These are phyloP conservation scores for Talaromyces sp. DNA, from an alignment of 2,329 filamentous ascomycete species.

Conservation along the genomic window DNA sequence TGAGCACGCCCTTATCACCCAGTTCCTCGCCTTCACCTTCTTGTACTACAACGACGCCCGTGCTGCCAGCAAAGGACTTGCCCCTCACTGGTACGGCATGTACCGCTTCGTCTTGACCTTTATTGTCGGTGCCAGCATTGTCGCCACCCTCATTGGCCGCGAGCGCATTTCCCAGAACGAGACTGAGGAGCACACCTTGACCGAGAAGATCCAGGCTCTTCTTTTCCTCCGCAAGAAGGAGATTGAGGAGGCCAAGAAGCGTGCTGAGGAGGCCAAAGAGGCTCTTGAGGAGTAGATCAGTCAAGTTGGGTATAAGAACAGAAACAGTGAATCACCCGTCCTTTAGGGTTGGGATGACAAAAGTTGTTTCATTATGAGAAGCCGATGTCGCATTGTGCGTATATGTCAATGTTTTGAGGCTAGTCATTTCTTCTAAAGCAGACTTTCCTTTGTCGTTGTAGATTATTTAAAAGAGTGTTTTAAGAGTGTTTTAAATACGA, in stretches of 20 bases:
- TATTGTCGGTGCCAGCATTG: slow-evolving; percentile 78
- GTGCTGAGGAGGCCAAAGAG: slow-evolving; percentile 36
- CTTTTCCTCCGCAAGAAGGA: slow-evolving; percentile 49
- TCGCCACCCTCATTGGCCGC: slow-evolving; percentile 76
- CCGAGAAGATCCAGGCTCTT: slow-evolving; percentile 55
- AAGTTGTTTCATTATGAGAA: slow-evolving; percentile 8
- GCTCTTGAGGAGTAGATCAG: slow-evolving; percentile 17
- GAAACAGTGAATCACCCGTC: neutral
- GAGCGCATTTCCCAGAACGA: slow-evolving; percentile 63
- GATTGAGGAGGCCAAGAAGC: slow-evolving; percentile 45
- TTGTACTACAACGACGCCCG: slow-evolving; percentile 82
- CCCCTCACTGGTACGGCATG: slow-evolving; percentile 78
- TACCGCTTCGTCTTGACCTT: slow-evolving; percentile 93
- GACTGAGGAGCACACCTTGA: slow-evolving; percentile 38
- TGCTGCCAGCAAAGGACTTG: slow-evolving; percentile 72
- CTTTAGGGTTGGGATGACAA: neutral
- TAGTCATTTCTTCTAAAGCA: slow-evolving; percentile 18
- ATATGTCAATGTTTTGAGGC: slow-evolving; percentile 9
- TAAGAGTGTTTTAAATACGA: slow-evolving; percentile 2
- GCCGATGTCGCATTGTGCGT: slow-evolving; percentile 2
- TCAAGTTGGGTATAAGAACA: neutral
- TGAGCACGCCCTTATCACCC: slow-evolving; percentile 79
- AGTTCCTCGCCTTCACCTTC: slow-evolving; percentile 80
- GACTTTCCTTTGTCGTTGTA: slow-evolving; percentile 21
- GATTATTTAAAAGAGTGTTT: slow-evolving; percentile 15